Evolutionary conservation across 73 alveolate species (phyloP), one percentile per base, ranked within the genome.

Genomic region (Tetrahymena borealis): DNA sequence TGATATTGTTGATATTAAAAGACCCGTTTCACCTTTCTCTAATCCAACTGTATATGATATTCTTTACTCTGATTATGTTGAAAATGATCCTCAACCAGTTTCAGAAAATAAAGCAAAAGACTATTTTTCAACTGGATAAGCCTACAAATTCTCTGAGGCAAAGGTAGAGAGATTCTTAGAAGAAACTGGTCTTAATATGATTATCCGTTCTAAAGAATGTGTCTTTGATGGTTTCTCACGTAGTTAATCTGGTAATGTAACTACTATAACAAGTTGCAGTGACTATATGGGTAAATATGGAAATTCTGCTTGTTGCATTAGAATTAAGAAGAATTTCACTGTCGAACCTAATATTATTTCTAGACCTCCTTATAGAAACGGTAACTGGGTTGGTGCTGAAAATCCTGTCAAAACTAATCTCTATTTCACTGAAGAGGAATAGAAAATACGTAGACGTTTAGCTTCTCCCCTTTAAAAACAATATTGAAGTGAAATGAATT

Each of bases 191-290:
- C 94, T 96, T 93, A 91, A 94, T 91, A 94, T 97, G 78, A 94
- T 97, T 35, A 94, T 97, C 11, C 94, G 98, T 91, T 95, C 98
- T 16, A 98, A 97, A 94, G 97, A 95, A 78, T 97, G 97, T 90
- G 97, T 95, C 4, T 91, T 78, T 94, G 99, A 97, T 36, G 99
- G 99, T 10, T 95, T 97, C 85, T 60, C 33, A 60, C 85, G 85
- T 18, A 60, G 85, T 60, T 35, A 60, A 60, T 60, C 85, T 24
- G 85, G 85, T 24, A 60, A 60, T 60, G 85, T 60, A 13, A 60
- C 85, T 24, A 60, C 85, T 9, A 60, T 60, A 13, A 60, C 85
- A n/a, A 60, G 85, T 60, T 60, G 85, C 15, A 60, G 85, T n/a
- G 85, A 60, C 28, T 60, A 60, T 28, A 60, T 60, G 85, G 85